Conservation (phyloP, 805 yeast species). For the Danielozyma ontarioensis region DNA sequence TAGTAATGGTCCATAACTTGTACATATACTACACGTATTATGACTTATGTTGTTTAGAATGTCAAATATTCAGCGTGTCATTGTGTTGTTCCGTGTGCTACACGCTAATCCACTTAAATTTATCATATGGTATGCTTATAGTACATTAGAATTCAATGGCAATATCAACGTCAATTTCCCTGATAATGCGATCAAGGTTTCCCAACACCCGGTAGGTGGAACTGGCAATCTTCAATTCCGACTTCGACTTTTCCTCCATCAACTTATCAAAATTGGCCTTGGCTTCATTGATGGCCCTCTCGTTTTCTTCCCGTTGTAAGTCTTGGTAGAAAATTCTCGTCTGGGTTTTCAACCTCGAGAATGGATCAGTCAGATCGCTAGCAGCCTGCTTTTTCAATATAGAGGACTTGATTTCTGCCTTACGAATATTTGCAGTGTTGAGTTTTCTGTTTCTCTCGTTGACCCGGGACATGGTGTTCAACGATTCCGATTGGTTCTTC, state of each 20-base stretch:
- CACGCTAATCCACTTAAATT: no score
- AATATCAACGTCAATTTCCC: constrained; percentile 37
- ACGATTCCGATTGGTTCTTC: constrained; percentile 31
- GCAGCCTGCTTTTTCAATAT: constrained; percentile 40
- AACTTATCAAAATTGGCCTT: constrained; percentile 37
- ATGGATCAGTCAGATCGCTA: constrained; percentile 56
- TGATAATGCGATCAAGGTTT: constrained; percentile 48
- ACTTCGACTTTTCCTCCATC: constrained; percentile 38
- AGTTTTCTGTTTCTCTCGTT: constrained; percentile 82
- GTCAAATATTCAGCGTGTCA: no score
- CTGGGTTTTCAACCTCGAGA: constrained; percentile 81
- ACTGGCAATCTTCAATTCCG: constrained; percentile 40
- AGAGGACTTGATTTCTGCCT: constrained; percentile 67
- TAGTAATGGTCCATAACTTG: neutral
- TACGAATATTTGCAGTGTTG: constrained; percentile 70
- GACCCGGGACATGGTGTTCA: constrained; percentile 58
- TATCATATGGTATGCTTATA: no score
- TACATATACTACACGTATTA: no score
- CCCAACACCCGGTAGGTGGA: constrained; percentile 58
- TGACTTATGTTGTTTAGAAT: no score
- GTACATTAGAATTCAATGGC: constrained; percentile 13
- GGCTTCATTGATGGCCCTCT: constrained; percentile 52
- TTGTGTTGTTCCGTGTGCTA: no score
- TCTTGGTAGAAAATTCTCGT: constrained; percentile 75
- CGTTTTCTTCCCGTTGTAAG: constrained; percentile 51